phyloP scores from a whole-genome alignment of 345 rosid species.

The Dimocarpus longan region DNA sequence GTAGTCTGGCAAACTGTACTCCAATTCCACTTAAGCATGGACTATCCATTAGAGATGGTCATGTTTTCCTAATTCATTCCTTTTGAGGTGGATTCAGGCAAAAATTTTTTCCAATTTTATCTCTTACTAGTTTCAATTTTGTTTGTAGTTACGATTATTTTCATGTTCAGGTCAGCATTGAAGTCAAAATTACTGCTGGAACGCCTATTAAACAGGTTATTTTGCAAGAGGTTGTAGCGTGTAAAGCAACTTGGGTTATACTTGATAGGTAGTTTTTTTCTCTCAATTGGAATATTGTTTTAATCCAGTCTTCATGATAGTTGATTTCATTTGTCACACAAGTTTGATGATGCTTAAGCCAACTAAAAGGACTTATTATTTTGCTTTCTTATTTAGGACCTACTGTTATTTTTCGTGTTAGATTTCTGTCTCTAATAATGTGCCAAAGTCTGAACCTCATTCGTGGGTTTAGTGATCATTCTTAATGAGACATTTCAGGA shows the following conservation, averaged over 20 bases:
- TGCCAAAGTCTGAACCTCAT: too few species aligned
- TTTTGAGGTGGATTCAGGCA: too few species aligned
- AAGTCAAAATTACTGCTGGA: slow-evolving; percentile 63
- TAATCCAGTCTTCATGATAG: background rate
- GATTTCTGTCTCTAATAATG: too few species aligned
- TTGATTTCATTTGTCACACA: background rate
- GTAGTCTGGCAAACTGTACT: background rate
- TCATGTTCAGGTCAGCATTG: slow-evolving; percentile 44
- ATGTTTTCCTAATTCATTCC: too few species aligned
- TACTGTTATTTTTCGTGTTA: too few species aligned
- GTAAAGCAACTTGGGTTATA: slow-evolving; percentile 54
- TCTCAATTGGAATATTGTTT: background rate
- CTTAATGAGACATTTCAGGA: too few species aligned
- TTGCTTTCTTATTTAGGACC: too few species aligned
- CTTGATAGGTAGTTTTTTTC: slow-evolving; percentile 46
- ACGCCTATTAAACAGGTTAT: slow-evolving; percentile 52
- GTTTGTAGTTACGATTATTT: background rate
- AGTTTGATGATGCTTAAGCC: background rate
- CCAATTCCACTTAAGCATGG: background rate
- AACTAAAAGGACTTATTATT: too few species aligned
- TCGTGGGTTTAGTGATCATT: too few species aligned
- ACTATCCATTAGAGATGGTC: background rate
- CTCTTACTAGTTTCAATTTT: background rate
- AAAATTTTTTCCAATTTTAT: background rate
- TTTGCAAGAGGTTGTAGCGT: slow-evolving; percentile 47